These are phyloP conservation scores for Acanthamoeba royreba DNA, from an alignment of 208 protist species.

Conservation along the genomic window DNA sequence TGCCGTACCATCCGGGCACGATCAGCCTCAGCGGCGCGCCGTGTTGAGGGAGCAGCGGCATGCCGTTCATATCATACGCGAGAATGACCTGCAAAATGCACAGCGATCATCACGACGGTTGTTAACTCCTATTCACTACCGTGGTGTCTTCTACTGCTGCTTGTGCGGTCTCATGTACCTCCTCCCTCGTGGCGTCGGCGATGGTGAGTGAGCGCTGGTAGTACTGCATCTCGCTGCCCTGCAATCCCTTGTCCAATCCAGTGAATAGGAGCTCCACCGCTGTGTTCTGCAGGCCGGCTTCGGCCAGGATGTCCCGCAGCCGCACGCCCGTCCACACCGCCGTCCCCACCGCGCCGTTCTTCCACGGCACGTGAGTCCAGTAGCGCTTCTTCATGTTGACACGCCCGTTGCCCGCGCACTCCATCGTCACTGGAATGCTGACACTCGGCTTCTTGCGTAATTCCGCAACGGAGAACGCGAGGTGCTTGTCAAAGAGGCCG, in stretches of 20 bases:
- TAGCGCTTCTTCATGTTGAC: background rate
- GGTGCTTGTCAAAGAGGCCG: background rate
- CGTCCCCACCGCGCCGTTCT: background rate
- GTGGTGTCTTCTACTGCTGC: too few relatives aligned
- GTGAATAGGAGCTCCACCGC: background rate
- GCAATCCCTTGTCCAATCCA: background rate
- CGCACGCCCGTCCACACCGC: background rate
- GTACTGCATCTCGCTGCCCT: constrained; percentile 1
- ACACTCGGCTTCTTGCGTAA: background rate
- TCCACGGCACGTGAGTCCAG: constrained; percentile 37
- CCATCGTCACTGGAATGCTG: background rate
- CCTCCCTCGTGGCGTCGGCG: constrained; percentile 69
- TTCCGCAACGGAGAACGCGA: background rate
- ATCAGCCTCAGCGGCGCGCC: constrained; percentile 78
- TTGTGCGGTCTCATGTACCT: background rate
- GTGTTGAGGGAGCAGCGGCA: constrained; percentile 76
- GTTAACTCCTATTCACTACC: too few relatives aligned
- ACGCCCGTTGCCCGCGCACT: background rate
- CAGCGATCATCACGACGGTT: background rate
- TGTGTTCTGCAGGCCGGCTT: background rate
- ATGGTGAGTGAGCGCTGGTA: constrained; percentile 68
- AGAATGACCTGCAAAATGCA: constrained; percentile 77
- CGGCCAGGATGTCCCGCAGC: background rate
- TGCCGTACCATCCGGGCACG: constrained; percentile 17
- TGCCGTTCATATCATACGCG: constrained; percentile 86